These are phyloP conservation scores for Aspergillus funiculosus DNA, from an alignment of 495 filamentous ascomycete genomes.

Conservation along the genomic window DNA sequence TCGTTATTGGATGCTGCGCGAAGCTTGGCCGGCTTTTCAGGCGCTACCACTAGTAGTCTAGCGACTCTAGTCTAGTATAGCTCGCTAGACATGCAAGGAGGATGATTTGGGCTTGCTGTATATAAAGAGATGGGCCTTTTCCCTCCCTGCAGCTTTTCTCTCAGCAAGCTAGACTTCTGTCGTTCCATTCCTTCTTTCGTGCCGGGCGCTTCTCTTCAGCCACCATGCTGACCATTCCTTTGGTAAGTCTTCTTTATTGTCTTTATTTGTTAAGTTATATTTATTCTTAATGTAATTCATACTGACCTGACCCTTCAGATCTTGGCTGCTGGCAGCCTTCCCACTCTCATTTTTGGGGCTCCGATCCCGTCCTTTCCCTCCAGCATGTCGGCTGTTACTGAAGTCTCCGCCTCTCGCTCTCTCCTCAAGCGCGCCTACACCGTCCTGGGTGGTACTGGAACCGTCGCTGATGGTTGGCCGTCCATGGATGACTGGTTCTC, in stretches of 20 bases:
- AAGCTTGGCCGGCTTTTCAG: too few species aligned
- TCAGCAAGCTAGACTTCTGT: constrained; percentile 11
- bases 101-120: too few species aligned
- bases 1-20: too few species aligned
- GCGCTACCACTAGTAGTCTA: too few species aligned
- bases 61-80: too few species aligned
- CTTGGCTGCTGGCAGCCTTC: constrained; percentile 14
- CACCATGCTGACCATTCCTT: constrained; percentile 13
- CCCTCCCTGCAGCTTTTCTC: not conserved
- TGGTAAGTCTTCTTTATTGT: not conserved
- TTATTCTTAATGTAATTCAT: too few species aligned
- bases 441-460: constrained; percentile 7
- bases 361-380: constrained; percentile 11
- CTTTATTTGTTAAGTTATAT: not conserved
- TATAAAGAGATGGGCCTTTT: too few species aligned
- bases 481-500: not conserved
- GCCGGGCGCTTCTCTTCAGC: constrained; percentile 6
- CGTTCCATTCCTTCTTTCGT: constrained; percentile 6
- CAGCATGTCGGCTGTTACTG: not conserved
- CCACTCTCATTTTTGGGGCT: constrained; percentile 12
- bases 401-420: not conserved
- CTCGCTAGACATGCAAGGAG: too few species aligned
- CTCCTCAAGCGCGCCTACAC: constrained; percentile 6
- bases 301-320: not conserved
- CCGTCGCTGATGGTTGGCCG: constrained; percentile 4